phyloP scores from a whole-genome alignment of 306 rosid species.

The Quercus agrifolia region DNA sequence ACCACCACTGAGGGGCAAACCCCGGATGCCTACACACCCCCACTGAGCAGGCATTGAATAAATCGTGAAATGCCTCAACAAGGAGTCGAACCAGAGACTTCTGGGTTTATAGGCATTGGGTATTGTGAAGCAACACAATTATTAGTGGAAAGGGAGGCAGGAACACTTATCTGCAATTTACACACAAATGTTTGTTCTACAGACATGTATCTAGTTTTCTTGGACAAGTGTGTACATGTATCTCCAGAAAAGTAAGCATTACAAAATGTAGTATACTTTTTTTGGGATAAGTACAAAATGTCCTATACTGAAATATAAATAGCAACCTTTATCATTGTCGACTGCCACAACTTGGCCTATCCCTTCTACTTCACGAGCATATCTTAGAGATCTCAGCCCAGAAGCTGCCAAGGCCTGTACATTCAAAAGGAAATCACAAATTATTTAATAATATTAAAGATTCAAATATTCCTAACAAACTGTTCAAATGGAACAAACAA shows the following conservation, averaged over 20 bases:
- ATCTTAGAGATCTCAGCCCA: conserved; percentile 93
- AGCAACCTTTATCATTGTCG: conserved; percentile 85
- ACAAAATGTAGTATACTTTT: background rate
- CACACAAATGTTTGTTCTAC: background rate
- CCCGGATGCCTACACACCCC: too few species aligned
- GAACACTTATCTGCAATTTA: background rate
- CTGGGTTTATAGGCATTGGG: too few species aligned
- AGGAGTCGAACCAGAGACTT: too few species aligned
- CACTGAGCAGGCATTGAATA: too few species aligned
- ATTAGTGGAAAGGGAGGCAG: background rate
- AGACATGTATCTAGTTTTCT: background rate
- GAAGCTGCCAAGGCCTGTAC: conserved; percentile 93
- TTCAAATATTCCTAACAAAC: background rate
- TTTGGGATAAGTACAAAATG: background rate
- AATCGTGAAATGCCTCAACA: too few species aligned
- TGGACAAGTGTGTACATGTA: background rate
- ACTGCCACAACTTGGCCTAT: conserved; percentile 93
- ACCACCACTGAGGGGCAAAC: too few species aligned
- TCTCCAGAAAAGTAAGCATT: conserved; percentile 3
- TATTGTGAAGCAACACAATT: background rate
- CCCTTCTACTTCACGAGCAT: conserved; percentile 91
- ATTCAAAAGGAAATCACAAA: conserved; percentile 13
- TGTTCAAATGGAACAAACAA: background rate
- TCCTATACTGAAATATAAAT: background rate
- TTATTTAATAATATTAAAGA: background rate